phyloP scores from a whole-genome alignment of 2,329 filamentous ascomycete genomes.

The Aspergillus sp. region DNA sequence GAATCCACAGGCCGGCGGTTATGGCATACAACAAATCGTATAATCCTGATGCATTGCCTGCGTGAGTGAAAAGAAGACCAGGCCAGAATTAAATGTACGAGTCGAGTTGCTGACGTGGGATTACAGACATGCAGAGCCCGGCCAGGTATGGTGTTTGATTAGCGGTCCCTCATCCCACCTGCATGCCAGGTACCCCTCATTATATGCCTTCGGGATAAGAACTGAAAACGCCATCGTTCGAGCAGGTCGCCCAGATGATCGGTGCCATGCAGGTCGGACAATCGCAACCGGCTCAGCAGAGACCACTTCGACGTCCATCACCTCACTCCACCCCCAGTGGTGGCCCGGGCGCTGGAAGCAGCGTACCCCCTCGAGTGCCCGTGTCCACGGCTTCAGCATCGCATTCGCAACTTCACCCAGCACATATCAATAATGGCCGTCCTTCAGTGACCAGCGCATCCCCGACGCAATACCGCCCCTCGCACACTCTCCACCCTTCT shows the following conservation, averaged over 20 bases:
- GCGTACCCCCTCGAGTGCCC: conserved; percentile 18
- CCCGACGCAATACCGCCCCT: conserved; percentile 21
- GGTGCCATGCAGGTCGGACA: conserved; percentile 26
- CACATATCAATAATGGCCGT: conserved; percentile 11
- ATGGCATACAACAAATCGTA: conserved; percentile 95
- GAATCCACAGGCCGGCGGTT: conserved; percentile 4
- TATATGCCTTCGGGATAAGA: too few relatives aligned
- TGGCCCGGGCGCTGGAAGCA: conserved; percentile 3
- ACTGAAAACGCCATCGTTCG: not conserved
- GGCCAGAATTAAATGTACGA: not conserved
- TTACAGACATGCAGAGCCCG: conserved; percentile 64
- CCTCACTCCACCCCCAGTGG: conserved; percentile 8
- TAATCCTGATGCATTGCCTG: conserved; percentile 90
- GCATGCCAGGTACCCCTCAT: not conserved
- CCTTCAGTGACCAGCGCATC: conserved; percentile 11
- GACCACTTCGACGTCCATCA: conserved; percentile 18
- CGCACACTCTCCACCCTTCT: conserved; percentile 34
- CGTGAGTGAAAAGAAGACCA: conserved; percentile 49
- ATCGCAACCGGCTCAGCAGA: conserved; percentile 20
- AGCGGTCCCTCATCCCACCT: not conserved
- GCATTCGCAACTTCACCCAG: conserved; percentile 4
- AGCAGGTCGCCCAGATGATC: conserved; percentile 41
- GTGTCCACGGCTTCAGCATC: conserved; percentile 17
- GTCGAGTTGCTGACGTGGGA: conserved; percentile 10
- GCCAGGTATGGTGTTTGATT: conserved; percentile 45